phyloP scores from a whole-genome alignment of 257 asterid species.

The Paulownia fortunei region DNA sequence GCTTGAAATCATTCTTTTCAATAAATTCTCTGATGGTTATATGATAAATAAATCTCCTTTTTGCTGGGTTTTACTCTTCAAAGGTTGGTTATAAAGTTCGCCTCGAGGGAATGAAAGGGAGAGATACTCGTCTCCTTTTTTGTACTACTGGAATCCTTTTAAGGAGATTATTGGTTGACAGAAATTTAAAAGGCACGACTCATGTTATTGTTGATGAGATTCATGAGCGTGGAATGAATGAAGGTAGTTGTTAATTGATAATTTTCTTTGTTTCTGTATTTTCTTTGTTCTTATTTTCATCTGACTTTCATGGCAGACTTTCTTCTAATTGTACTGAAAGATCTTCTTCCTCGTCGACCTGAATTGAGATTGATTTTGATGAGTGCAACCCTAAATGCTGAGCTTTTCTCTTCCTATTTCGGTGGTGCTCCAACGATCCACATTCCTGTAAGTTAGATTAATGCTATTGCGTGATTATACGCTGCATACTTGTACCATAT shows the following conservation, averaged over 20 bases:
- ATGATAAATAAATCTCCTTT: slow-evolving; percentile 23
- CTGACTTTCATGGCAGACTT: slow-evolving; percentile 68
- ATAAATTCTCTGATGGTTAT: background rate
- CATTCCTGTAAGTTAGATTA: slow-evolving; percentile 70
- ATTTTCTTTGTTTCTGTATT: slow-evolving; percentile 17
- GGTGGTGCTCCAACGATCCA: slow-evolving; percentile 87
- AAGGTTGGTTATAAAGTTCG: slow-evolving; percentile 97
- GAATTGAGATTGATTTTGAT: slow-evolving; percentile 81
- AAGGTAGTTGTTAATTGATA: slow-evolving; percentile 55
- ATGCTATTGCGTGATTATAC: slow-evolving; percentile 13
- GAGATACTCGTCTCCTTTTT: slow-evolving; percentile 90
- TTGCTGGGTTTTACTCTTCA: slow-evolving; percentile 26
- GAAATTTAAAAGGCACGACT: slow-evolving; percentile 82
- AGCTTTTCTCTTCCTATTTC: slow-evolving; percentile 87
- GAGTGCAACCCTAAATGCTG: slow-evolving; percentile 96
- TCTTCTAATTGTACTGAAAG: slow-evolving; percentile 89
- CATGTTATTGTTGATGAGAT: slow-evolving; percentile 93
- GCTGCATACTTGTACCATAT: slow-evolving; percentile 10
- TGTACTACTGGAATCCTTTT: slow-evolving; percentile 90
- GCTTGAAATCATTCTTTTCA: slow-evolving; percentile 21
- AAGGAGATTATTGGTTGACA: slow-evolving; percentile 84
- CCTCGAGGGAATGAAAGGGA: slow-evolving; percentile 94
- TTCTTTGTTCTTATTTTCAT: slow-evolving; percentile 35
- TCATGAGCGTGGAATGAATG: slow-evolving; percentile 99
- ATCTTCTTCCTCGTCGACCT: slow-evolving; percentile 89